Evolutionary conservation across 73 alveolate genomes (phyloP).

Genomic region (Tetrahymena thermophila): DNA sequence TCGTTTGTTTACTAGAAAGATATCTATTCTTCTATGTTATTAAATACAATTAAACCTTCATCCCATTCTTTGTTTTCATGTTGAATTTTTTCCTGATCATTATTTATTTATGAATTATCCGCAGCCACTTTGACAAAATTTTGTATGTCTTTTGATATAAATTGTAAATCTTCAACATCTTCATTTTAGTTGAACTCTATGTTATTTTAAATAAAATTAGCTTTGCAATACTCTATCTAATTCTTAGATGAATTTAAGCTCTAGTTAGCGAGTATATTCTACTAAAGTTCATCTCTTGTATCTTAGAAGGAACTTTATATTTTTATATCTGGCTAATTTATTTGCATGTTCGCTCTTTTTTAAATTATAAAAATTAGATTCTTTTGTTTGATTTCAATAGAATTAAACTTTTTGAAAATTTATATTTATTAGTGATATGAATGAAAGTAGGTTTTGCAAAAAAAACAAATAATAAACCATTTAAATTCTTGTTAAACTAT

Average conservation of each 20-base stretch:
- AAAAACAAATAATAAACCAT: too few species aligned
- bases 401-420: neutral
- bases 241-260: neutral
- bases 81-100: neutral
- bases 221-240: too few species aligned
- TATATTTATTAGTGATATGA: too few species aligned
- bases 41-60: neutral
- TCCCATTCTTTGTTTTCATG: neutral
- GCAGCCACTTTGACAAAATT: neutral
- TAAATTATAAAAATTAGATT: too few species aligned
- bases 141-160: neutral
- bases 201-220: too few species aligned
- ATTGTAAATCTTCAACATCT: neutral
- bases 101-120: too few species aligned
- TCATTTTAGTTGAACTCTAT: neutral
- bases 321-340: neutral
- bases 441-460: neutral
- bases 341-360: neutral
- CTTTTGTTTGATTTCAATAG: neutral
- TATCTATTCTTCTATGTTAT: neutral
- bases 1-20: neutral
- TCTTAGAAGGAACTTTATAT: neutral
- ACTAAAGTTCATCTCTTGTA: neutral
- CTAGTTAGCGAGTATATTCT: neutral
- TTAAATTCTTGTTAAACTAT: too few species aligned